phyloP scores from a whole-genome alignment of 2,329 filamentous ascomycete species.

The Fusarium armeniacum region DNA sequence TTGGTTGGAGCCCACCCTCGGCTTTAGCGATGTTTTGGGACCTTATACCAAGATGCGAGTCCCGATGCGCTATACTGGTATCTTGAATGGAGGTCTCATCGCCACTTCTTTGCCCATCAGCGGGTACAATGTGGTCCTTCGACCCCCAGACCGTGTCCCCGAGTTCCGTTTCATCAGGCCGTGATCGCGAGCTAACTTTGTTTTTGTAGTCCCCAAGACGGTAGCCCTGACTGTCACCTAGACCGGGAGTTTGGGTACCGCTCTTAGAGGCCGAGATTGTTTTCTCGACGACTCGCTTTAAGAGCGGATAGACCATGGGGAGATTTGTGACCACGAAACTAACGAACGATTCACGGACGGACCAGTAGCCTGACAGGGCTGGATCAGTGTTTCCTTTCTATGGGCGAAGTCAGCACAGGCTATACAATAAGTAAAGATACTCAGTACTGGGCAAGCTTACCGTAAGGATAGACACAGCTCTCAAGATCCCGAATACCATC shows the following conservation, averaged over 20 bases:
- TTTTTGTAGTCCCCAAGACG: neutral
- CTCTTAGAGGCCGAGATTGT: neutral
- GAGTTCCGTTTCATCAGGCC: neutral
- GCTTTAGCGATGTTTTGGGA: neutral
- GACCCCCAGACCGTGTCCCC: neutral
- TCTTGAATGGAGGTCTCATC: neutral
- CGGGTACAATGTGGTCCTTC: neutral
- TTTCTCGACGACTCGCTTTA: neutral
- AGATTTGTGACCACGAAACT: constrained; percentile 7
- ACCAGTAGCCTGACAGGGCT: neutral
- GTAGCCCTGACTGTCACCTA: neutral
- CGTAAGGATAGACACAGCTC: neutral
- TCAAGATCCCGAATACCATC: constrained; percentile 2
- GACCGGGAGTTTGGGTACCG: neutral
- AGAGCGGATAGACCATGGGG: constrained; percentile 1
- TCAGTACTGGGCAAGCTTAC: accelerated
- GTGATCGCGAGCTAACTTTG: neutral
- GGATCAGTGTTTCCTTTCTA: constrained; percentile 5
- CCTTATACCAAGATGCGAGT: neutral
- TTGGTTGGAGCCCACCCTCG: neutral
- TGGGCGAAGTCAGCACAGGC: accelerated
- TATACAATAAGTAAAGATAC: accelerated
- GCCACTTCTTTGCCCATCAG: neutral
- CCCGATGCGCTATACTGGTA: neutral
- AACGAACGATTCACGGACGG: neutral